These are phyloP conservation scores for Secale cereale DNA, from an alignment of 176 grass and related monocot genomes.

Conservation along the genomic window DNA sequence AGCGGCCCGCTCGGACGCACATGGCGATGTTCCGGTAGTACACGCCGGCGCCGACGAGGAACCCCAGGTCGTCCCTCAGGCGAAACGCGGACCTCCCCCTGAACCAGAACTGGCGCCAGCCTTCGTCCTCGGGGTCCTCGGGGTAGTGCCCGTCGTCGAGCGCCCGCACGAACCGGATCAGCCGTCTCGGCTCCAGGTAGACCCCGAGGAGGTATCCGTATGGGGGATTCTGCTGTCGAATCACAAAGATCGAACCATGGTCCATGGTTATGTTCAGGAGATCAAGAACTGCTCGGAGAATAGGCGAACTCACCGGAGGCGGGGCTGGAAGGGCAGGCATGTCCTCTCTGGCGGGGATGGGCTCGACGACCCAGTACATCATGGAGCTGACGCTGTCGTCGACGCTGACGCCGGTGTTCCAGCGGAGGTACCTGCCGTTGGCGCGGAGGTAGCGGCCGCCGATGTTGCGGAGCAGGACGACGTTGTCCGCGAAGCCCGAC, in stretches of 20 bases:
- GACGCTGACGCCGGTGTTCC: not conserved
- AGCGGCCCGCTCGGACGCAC: not conserved
- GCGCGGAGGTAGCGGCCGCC: not conserved
- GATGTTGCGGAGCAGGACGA: not conserved
- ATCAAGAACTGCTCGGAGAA: not conserved
- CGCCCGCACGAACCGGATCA: not conserved
- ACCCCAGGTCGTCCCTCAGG: not conserved
- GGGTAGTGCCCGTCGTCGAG: not conserved
- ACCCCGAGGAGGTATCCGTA: not conserved
- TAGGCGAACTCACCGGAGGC: not conserved
- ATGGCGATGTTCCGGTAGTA: not conserved
- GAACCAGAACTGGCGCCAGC: not conserved
- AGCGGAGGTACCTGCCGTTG: not conserved
- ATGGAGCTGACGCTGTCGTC: not conserved
- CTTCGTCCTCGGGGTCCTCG: not conserved
- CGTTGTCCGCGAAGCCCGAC: not conserved
- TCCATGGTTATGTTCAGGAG: not conserved
- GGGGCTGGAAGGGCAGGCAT: not conserved
- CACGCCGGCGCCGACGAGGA: not conserved
- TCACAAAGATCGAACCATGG: too few relatives aligned
- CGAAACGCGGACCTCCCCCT: not conserved
- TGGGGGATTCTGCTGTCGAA: not conserved
- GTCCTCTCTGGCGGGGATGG: not conserved
- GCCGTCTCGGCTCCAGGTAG: not conserved
- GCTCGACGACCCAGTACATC: conserved; percentile 11